Conservation (phyloP, 78 protist genomes). For the Dictyostelium discoideum region DNA sequence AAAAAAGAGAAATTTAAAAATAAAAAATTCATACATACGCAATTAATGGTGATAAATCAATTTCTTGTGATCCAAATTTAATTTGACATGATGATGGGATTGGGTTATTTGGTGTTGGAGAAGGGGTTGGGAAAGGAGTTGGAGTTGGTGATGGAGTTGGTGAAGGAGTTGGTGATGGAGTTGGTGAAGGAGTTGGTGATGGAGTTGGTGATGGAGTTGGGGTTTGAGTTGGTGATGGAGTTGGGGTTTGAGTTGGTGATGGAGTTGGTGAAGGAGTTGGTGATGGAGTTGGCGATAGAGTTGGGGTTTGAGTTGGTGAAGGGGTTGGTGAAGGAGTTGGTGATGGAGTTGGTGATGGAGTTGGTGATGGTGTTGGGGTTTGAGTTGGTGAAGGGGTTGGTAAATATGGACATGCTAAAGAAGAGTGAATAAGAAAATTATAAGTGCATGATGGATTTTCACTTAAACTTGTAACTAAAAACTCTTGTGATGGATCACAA, state of each 20-base stretch:
- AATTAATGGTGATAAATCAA: background rate
- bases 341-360: background rate
- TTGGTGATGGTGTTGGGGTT: background rate
- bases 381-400: background rate
- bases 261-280: background rate
- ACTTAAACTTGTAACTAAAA: background rate
- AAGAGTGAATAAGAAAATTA: conserved; percentile 4
- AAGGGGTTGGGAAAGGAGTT: background rate
- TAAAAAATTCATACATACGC: background rate
- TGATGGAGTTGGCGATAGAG: background rate
- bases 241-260: background rate
- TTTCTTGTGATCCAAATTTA: background rate
- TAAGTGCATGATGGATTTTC: background rate
- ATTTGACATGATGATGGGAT: background rate
- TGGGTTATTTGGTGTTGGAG: background rate
- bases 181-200: background rate
- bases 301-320: background rate
- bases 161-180: background rate
- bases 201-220: background rate
- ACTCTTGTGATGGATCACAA: background rate
- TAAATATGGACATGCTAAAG: background rate
- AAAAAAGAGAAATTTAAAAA: background rate
- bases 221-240: background rate
- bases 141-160: background rate
- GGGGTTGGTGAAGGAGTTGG: background rate